Conservation (phyloP, 78 protist species). For the Dictyostelium brefeldianum region DNA sequence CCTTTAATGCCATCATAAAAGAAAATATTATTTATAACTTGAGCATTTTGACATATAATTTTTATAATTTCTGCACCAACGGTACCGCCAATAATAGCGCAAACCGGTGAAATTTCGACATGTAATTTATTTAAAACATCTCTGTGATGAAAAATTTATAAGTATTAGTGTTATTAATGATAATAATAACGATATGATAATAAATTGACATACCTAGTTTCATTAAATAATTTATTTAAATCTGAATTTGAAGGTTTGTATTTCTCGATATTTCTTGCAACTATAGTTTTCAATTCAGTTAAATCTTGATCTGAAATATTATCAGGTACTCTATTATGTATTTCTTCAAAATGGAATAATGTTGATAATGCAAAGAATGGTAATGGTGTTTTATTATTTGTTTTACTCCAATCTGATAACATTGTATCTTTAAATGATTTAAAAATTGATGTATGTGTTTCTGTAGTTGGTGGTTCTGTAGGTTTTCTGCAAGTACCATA, state of each 20-base stretch:
- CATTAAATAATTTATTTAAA: background rate
- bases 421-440: background rate
- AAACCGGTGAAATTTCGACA: conserved; percentile 70
- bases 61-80: conserved; percentile 78
- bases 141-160: background rate
- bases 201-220: conserved; percentile 18
- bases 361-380: conserved; percentile 9
- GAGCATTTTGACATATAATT: conserved; percentile 50
- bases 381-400: background rate
- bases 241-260: background rate
- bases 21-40: conserved; percentile 66
- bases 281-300: background rate
- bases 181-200: no score
- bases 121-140: background rate
- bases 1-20: conserved; percentile 49
- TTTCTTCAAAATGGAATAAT: conserved; percentile 10
- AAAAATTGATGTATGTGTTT: background rate
- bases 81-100: conserved; percentile 84
- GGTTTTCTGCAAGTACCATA: background rate
- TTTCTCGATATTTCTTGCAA: background rate
- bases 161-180: background rate
- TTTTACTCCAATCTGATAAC: conserved; percentile 4
- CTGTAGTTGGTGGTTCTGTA: background rate
- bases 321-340: background rate
- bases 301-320: background rate